Percentiles rank a stretch among this genome's conserved stretches.
These are phyloP conservation scores for Chaetomiaceae sp. DNA, from an alignment of 2,329 filamentous ascomycete genomes.

Conservation along the genomic window DNA sequence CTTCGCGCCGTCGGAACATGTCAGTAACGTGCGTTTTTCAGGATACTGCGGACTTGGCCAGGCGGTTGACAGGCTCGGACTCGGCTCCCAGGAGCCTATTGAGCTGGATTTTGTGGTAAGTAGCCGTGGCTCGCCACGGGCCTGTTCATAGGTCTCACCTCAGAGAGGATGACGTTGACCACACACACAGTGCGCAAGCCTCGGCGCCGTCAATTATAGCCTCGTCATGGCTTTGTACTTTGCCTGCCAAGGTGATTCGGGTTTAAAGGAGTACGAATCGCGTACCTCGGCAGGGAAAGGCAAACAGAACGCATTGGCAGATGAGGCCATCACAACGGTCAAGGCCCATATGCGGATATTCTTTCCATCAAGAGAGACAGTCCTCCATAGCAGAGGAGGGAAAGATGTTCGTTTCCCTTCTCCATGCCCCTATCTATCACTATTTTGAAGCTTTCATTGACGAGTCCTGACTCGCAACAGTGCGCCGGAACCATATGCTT, in stretches of 20 bases:
- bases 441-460: no score
- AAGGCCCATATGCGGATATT: slow-evolving; percentile 64
- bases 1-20: not conserved
- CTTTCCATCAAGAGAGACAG: slow-evolving; percentile 72
- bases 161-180: slow-evolving; percentile 9
- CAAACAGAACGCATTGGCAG: slow-evolving; percentile 30
- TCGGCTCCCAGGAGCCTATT: slow-evolving; percentile 51
- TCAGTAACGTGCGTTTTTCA: slow-evolving; percentile 25
- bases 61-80: slow-evolving; percentile 60
- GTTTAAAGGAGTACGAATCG: slow-evolving; percentile 43
- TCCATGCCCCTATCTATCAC: no score
- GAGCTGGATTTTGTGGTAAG: slow-evolving; percentile 70
- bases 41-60: slow-evolving; percentile 72
- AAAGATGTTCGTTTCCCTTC: slow-evolving; percentile 42
- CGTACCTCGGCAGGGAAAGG: slow-evolving; percentile 32
- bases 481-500: slow-evolving; percentile 80
- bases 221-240: slow-evolving; percentile 58
- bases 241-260: slow-evolving; percentile 49
- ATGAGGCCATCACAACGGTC: slow-evolving; percentile 28
- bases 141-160: not conserved
- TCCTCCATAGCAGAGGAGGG: slow-evolving; percentile 61
- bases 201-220: slow-evolving; percentile 68
- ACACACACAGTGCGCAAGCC: slow-evolving; percentile 62
- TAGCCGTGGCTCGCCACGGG: slow-evolving; percentile 1
- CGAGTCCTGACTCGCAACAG: slow-evolving; percentile 35